Evolutionary conservation across 108 stramenopile species (phyloP), one percentile per base, ranked within the genome.

Genomic region (Schizochytrium sp.): DNA sequence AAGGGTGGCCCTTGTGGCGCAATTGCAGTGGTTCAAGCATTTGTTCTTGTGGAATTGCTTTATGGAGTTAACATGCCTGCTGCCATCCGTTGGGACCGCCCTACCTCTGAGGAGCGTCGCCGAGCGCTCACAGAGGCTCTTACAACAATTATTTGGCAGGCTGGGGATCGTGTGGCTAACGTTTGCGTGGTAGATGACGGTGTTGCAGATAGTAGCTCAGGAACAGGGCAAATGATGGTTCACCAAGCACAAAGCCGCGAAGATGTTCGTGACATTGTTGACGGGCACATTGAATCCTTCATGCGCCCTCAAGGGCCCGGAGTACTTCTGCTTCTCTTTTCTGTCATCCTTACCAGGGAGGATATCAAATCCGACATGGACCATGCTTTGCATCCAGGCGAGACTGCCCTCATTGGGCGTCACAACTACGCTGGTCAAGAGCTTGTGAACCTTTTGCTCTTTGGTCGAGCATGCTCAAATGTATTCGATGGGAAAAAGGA

Each of bases 341-440:
- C 92, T 3, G 91, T 89, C 13, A 13, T 92, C 19, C 42, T 92
- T 28, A 88, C 61, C 46, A 56, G 92, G 50, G 90, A 72, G 3
- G 8, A 61, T 2, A 89, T 92, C 2, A 44, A 13, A 2, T 46
- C 10, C 7, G 93, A 93, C 59, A 90, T 91, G 90, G 92, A 93
- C 83, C 40, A 45, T 44, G 88, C 47, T 57, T 41, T 91, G 42
- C 92, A 89, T 40, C 64, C 40, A 28, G 88, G 64, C 17, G 58
- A 28, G 3, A 5, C 56, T 3, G 42, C 57, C 46, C 58, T 93
- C 61, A 92, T 93, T 44, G 93, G 90, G 28, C 15, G 50, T 41
- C 92, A 93, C 76, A 88, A 89, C 17, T 93, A 93, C 89, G 92
- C 92, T 28, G 40, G 89, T n/a, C 91, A 94, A 92, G 93, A 94